Evolutionary conservation across 306 rosid genomes (phyloP).

Genomic region (Prunus mume): DNA sequence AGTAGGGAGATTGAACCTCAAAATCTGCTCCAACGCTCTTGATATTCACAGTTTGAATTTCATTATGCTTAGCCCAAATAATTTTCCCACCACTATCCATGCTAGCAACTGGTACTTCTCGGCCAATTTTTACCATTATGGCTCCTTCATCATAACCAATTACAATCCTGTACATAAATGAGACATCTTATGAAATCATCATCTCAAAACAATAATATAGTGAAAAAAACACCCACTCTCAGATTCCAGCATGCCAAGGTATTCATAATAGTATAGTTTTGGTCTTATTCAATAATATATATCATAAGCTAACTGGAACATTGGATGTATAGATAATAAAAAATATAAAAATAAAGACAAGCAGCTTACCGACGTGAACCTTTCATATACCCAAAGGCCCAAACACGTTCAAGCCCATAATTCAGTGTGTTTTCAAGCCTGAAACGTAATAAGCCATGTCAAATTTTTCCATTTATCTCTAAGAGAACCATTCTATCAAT

Average conservation of each 20-base stretch:
- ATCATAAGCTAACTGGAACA: not conserved
- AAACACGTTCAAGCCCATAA: slow-evolving; percentile 98
- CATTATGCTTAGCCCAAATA: slow-evolving; percentile 98
- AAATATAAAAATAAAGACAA: slow-evolving; percentile 1
- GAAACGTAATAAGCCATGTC: slow-evolving; percentile 17
- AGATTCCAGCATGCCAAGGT: not conserved
- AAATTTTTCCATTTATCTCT: not conserved
- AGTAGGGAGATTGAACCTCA: slow-evolving; percentile 58
- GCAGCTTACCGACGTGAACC: slow-evolving; percentile 83
- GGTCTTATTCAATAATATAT: not conserved
- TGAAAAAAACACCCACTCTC: not conserved
- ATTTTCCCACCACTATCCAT: slow-evolving; percentile 95
- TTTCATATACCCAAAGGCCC: slow-evolving; percentile 95
- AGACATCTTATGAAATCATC: not conserved
- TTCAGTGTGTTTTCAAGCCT: slow-evolving; percentile 99
- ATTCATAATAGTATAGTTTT: not conserved
- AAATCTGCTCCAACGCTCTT: slow-evolving; percentile 82
- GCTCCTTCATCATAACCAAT: slow-evolving; percentile 99
- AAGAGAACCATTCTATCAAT: not conserved
- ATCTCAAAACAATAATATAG: not conserved
- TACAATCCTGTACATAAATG: slow-evolving; percentile 54
- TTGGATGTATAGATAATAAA: not conserved
- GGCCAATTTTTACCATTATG: slow-evolving; percentile 95
- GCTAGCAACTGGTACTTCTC: slow-evolving; percentile 96
- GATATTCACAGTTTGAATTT: slow-evolving; percentile 91